A percentile compares a stretch with the other conserved stretches of the same genome.
These are phyloP conservation scores for Nemania bipapillata DNA, from an alignment of 2,329 filamentous ascomycete genomes.

Conservation along the genomic window DNA sequence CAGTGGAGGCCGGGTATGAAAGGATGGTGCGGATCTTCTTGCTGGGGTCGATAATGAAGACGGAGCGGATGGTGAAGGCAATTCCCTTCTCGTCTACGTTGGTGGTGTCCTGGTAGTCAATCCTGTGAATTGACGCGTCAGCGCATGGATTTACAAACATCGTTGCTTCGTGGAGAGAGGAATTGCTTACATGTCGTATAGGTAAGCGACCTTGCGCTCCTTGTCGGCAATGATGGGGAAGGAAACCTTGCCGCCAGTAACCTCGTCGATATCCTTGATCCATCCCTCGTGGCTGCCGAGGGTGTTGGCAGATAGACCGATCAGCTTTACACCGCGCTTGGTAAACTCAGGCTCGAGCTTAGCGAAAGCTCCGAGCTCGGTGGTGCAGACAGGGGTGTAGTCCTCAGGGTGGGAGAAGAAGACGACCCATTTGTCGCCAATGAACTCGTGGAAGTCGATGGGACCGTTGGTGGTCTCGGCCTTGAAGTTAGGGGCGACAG, in stretches of 20 bases:
- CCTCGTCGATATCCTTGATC: constrained; percentile 89
- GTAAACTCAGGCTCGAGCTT: constrained; percentile 89
- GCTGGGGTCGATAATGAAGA: constrained; percentile 92
- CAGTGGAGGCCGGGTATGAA: constrained; percentile 90
- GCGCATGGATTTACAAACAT: constrained; percentile 3
- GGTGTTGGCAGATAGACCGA: constrained; percentile 88
- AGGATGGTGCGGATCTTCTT: constrained; percentile 95
- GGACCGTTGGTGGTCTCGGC: constrained; percentile 81
- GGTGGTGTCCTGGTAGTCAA: constrained; percentile 82
- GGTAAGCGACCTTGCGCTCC: constrained; percentile 76
- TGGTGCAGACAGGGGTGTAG: constrained; percentile 95
- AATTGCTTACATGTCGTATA: constrained; percentile 77
- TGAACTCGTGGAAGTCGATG: constrained; percentile 85
- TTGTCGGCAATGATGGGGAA: constrained; percentile 88
- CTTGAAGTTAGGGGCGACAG: constrained; percentile 81
- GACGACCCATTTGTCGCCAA: constrained; percentile 81
- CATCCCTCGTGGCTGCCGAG: constrained; percentile 84
- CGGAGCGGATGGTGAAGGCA: constrained; percentile 92
- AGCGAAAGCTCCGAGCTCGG: constrained; percentile 91
- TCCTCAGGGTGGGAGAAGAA: constrained; percentile 89
- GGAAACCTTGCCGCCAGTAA: constrained; percentile 73
- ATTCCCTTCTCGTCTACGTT: constrained; percentile 85
- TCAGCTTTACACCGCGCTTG: constrained; percentile 88
- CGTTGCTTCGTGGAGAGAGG: neutral
- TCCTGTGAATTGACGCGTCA: constrained; percentile 56